These are phyloP conservation scores for Metschnikowia reukaufii DNA, from an alignment of 805 yeast species.

Conservation along the genomic window DNA sequence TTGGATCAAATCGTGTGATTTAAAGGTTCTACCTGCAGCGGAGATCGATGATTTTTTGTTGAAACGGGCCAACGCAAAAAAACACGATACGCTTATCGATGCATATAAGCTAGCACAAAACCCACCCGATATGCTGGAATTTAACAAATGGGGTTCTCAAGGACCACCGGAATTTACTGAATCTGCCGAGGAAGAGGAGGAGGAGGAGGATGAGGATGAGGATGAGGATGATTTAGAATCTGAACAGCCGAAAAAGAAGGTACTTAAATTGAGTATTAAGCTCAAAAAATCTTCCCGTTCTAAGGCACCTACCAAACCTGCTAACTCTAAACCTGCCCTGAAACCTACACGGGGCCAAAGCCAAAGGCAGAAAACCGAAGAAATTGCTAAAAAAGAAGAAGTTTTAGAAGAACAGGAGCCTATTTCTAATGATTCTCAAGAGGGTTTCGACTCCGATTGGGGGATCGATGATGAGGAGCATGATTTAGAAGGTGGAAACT, in stretches of 20 bases:
- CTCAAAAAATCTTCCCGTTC: constrained; percentile 13
- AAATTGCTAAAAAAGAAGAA: neutral
- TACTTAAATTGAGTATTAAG: constrained; percentile 21
- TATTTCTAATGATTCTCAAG: neutral
- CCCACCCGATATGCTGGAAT: constrained; percentile 44
- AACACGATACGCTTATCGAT: constrained; percentile 44
- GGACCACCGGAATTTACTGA: constrained; percentile 40
- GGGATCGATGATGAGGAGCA: constrained; percentile 39
- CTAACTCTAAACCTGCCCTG: constrained; percentile 15
- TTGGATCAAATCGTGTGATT: constrained; percentile 59
- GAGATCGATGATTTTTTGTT: constrained; percentile 42
- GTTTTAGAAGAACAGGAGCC: neutral
- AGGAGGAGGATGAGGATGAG: constrained; percentile 34
- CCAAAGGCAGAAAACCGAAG: neutral
- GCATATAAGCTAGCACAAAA: constrained; percentile 56
- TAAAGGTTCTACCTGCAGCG: constrained; percentile 45
- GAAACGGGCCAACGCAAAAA: constrained; percentile 31
- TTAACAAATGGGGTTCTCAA: constrained; percentile 41
- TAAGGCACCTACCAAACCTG: constrained; percentile 3
- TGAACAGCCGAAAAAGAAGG: constrained; percentile 34
- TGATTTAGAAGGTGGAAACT: constrained; percentile 32
- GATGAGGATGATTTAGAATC: constrained; percentile 40
- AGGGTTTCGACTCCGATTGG: constrained; percentile 38
- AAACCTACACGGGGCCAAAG: constrained; percentile 4
- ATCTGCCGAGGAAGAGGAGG: constrained; percentile 39